Base-by-base conservation (phyloP, 441 rosid species). In the Erysimum pusillum region DNA sequence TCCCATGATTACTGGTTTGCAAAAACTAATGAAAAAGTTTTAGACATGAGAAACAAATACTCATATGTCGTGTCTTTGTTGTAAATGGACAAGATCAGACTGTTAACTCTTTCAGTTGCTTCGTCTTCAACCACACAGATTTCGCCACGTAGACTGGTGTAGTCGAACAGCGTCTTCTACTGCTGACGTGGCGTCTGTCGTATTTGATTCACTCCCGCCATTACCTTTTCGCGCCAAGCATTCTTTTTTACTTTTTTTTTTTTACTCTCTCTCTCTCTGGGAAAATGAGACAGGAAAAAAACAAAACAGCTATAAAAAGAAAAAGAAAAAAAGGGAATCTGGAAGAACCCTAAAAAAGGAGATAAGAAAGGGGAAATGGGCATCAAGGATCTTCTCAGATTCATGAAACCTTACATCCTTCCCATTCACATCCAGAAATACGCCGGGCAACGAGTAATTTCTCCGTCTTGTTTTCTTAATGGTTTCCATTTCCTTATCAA, bases 351-450 rank as follows among this genome's bases (percentile, higher is more conserved):
- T 48, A 11, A 35, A 5, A 34, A 73, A 46, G 48, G 35, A 68
- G 67, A 79, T 68, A 74, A 42, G 82, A 71, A 41, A 22, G 54
- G 7, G 28, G 34, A 78, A 74, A 92, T 89, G 95, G 98, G 97
- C 7, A 88, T 94, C 82, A 89, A 92, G 75, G 93, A 87, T 67
- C 97, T 94, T 46, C 97, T 92, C 67, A 87, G 80, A 76, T 92
- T 94, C 88, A 85, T 92, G 90, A 94, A 87, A 76, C 95, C 97
- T 63, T 88, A 89, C 80, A 81, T 88, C 61, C 82, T 86, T 67
- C 87, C 91, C 54, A 68, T 91, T 76, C 94, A 91, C 84, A 89
- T 93, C 79, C 82, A 86, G 67, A 90, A 90, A 81, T 89, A 89
- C 79, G 87, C 93, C 51, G 94, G 96, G 63, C 81, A 87, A 69